Conservation (phyloP, 768 basidiomycete genomes). For the Phylloporus arenicola region DNA sequence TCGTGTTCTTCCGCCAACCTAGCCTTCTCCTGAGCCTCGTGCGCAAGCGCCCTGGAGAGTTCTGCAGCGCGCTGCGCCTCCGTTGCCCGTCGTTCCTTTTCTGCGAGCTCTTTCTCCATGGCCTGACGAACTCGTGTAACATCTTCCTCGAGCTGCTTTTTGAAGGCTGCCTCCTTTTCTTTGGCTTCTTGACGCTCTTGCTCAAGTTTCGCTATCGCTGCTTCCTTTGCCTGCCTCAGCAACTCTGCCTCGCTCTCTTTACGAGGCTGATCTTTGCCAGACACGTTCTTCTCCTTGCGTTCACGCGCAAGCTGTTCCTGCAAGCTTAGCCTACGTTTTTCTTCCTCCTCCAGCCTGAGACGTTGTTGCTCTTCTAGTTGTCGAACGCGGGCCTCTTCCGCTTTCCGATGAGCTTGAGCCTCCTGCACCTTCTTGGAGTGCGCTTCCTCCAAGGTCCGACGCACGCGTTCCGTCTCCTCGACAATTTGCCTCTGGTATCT, state of each 20-base stretch:
- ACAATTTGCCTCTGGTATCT: slow-evolving; percentile 18
- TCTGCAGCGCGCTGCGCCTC: slow-evolving; percentile 29
- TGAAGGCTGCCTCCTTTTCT: slow-evolving; percentile 21
- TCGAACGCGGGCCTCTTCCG: slow-evolving; percentile 23
- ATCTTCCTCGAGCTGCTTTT: slow-evolving; percentile 25
- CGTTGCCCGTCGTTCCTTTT: slow-evolving; percentile 18
- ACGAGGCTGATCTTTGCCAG: slow-evolving; percentile 13
- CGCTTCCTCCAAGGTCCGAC: slow-evolving; percentile 21
- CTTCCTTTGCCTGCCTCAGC: slow-evolving; percentile 16
- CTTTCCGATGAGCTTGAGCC: slow-evolving; percentile 10
- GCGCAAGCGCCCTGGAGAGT: slow-evolving; percentile 19
- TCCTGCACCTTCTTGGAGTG: slow-evolving; percentile 25
- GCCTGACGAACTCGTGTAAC: slow-evolving; percentile 18
- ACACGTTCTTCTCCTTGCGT: slow-evolving; percentile 15
- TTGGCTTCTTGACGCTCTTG: slow-evolving; percentile 25
- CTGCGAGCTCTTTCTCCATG: slow-evolving; percentile 19
- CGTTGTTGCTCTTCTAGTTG: slow-evolving; percentile 26
- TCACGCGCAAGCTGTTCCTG: slow-evolving; percentile 25
- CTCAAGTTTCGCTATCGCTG: slow-evolving; percentile 16
- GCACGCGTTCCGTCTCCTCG: slow-evolving; percentile 25
- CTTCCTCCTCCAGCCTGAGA: slow-evolving; percentile 27
- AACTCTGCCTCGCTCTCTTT: slow-evolving; percentile 21
- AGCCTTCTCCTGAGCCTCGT: slow-evolving; percentile 29
- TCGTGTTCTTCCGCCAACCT: slow-evolving; percentile 28
- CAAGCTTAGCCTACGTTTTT: slow-evolving; percentile 19